Evolutionary conservation across 1,139 yeast genomes (phyloP).

Genomic region (Protomyces pachydermus): DNA sequence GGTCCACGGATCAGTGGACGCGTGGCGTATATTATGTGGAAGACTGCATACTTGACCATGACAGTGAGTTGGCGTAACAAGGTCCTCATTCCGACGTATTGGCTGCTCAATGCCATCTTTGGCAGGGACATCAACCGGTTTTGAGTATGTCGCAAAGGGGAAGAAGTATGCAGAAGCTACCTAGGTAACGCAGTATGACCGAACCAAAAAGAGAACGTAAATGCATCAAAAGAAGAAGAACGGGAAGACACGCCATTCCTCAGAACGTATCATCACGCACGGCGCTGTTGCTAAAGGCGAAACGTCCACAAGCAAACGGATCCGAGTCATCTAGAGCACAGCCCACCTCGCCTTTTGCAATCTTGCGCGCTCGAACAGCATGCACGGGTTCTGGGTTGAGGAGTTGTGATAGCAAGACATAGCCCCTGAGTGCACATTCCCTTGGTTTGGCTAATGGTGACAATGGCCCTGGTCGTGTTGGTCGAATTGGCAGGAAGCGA

Average conservation of each 20-base stretch:
- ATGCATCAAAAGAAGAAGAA: background rate
- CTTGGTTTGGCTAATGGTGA: background rate
- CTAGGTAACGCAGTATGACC: no score
- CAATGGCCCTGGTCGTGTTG: background rate
- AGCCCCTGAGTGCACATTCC: background rate
- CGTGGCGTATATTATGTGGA: slow-evolving; percentile 61
- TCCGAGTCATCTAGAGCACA: background rate
- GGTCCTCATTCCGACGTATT: slow-evolving; percentile 54
- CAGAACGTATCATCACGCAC: background rate
- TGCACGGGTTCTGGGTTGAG: background rate
- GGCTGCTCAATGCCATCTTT: slow-evolving; percentile 49
- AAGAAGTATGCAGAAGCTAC: no score
- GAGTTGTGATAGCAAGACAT: background rate
- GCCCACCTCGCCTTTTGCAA: background rate
- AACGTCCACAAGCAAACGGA: background rate
- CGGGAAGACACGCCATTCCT: background rate
- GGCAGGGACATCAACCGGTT: slow-evolving; percentile 24
- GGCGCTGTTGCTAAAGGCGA: background rate
- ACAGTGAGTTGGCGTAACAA: slow-evolving; percentile 57
- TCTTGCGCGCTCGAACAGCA: background rate
- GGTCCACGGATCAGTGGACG: slow-evolving; percentile 48
- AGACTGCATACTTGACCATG: slow-evolving; percentile 60
- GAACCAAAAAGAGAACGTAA: no score
- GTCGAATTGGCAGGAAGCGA: background rate
- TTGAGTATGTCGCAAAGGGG: background rate